A percentile compares a stretch with the other conserved stretches of the same genome.
Evolutionary conservation across 2,329 filamentous ascomycete genomes (phyloP).

Genomic region (Incumbomyces lentus): DNA sequence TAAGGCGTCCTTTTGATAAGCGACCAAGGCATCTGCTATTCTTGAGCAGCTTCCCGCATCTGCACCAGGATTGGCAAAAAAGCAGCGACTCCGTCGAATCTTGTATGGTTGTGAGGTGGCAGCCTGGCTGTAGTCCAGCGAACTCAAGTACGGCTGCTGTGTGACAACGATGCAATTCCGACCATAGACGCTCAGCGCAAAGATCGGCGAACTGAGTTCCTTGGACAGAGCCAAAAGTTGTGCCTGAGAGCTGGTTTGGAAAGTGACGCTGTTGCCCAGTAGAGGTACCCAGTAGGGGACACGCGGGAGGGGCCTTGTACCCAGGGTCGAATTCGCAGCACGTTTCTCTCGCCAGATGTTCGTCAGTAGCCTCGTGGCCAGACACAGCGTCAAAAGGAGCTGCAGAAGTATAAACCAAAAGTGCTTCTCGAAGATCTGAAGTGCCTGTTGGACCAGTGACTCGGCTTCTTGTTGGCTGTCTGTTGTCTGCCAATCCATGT

Average conservation of each 20-base stretch:
- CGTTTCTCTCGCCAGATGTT: background rate
- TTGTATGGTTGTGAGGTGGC: background rate
- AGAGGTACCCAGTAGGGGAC: constrained; percentile 52
- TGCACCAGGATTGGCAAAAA: background rate
- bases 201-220: constrained; percentile 14
- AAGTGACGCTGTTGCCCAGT: constrained; percentile 43
- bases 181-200: constrained; percentile 11
- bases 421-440: too few species aligned
- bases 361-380: background rate
- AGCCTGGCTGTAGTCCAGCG: background rate
- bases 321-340: background rate
- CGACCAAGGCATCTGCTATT: background rate
- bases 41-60: background rate
- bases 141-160: background rate
- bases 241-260: constrained; percentile 24
- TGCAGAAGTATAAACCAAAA: background rate
- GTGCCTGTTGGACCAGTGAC: too few species aligned
- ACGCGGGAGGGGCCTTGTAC: constrained; percentile 30
- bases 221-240: constrained; percentile 7
- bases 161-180: background rate
- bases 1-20: background rate
- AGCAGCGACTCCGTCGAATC: background rate
- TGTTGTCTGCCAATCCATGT: too few species aligned
- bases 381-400: background rate
- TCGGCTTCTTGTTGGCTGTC: too few species aligned